Conservation (phyloP, 2,329 filamentous ascomycete genomes). For the Penicillium sp. region DNA sequence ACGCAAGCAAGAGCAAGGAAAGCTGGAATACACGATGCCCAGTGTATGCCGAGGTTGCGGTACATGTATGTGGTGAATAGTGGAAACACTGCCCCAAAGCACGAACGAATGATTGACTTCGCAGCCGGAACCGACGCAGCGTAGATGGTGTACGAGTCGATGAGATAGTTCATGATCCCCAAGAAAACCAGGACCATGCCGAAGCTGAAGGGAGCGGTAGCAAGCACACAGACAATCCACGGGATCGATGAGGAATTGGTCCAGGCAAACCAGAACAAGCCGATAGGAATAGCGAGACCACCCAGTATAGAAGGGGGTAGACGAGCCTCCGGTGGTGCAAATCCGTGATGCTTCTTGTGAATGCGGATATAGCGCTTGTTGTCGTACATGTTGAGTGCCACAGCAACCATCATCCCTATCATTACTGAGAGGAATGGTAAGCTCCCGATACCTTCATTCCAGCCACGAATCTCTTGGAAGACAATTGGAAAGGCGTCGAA, state of each 20-base stretch:
- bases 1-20: slow-evolving; percentile 49
- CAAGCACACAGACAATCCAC: slow-evolving; percentile 42
- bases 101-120: slow-evolving; percentile 50
- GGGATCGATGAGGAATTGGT: slow-evolving; percentile 52
- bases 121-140: slow-evolving; percentile 47
- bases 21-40: slow-evolving; percentile 50
- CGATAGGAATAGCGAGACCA: slow-evolving; percentile 57
- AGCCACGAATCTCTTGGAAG: slow-evolving; percentile 51
- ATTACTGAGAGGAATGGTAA: slow-evolving; percentile 22
- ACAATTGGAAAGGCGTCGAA: slow-evolving; percentile 57
- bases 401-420: slow-evolving; percentile 23
- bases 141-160: slow-evolving; percentile 47
- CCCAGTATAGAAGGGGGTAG: slow-evolving; percentile 55
- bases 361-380: slow-evolving; percentile 23
- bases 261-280: slow-evolving; percentile 64
- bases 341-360: slow-evolving; percentile 40
- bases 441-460: slow-evolving; percentile 38
- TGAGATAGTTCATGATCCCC: slow-evolving; percentile 44
- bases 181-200: slow-evolving; percentile 45
- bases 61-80: slow-evolving; percentile 52
- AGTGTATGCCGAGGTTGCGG: slow-evolving; percentile 49
- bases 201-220: slow-evolving; percentile 41
- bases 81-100: slow-evolving; percentile 52
- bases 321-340: slow-evolving; percentile 64
- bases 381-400: slow-evolving; percentile 20